Percentiles rank a stretch among this genome's conserved stretches.
Conservation (phyloP, 2,329 filamentous ascomycete genomes). For the Aureobasidium sp. region DNA sequence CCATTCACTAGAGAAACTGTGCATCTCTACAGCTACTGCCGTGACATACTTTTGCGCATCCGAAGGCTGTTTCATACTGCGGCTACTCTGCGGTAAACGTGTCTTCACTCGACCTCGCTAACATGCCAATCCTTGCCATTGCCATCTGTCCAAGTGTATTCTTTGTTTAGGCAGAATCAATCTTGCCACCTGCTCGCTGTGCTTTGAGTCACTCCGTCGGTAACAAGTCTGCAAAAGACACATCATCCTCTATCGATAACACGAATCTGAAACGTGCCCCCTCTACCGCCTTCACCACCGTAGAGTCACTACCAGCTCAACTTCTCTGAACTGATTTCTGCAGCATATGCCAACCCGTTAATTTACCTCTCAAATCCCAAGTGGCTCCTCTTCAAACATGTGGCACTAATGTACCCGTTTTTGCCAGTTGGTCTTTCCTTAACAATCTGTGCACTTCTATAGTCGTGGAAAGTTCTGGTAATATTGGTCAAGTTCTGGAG, state of each 20-base stretch:
- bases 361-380: too few species aligned
- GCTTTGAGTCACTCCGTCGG: background rate
- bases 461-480: too few species aligned
- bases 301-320: background rate
- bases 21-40: too few species aligned
- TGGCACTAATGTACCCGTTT: too few species aligned
- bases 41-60: too few species aligned
- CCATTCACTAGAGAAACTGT: too few species aligned
- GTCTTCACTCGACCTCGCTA: background rate
- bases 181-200: background rate
- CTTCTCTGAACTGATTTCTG: background rate
- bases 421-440: too few species aligned
- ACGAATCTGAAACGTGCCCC: background rate
- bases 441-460: too few species aligned
- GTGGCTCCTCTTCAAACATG: too few species aligned
- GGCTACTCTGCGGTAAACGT: background rate
- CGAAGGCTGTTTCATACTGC: background rate
- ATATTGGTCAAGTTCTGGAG: too few species aligned
- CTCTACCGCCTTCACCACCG: background rate
- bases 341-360: background rate
- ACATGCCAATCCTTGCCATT: background rate
- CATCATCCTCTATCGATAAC: background rate
- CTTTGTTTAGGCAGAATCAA: background rate
- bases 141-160: background rate
- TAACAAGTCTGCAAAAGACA: background rate